Base-by-base conservation (phyloP, 306 rosid genomes). In the Trifolium fragiferum region DNA sequence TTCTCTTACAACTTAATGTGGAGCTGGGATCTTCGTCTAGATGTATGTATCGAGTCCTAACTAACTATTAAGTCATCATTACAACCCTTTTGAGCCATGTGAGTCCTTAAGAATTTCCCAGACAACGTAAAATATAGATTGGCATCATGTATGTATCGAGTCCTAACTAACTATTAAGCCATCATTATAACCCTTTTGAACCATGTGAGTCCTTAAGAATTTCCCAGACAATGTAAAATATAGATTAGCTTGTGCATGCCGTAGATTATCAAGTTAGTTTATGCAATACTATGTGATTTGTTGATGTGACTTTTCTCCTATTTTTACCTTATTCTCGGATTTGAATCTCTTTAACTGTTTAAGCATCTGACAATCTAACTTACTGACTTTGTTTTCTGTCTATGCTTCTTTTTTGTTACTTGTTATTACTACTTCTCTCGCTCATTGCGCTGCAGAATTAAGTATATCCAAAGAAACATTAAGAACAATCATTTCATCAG, bases 111-210 rank as follows among this genome's bases (percentile, higher is more conserved):
- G 37, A 80, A 38, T 54, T 19, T 73, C 49, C 30, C 14, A 21
- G 7, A 78, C 57, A 30, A 16, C 68, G 74, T 77, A 73, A 30
- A 54, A 27, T 80, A 82, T 58, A 49, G 55, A 40, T 40, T 49
- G 10, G 15, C 60, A n/a, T n/a, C n/a, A n/a, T n/a, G n/a, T n/a
- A n/a, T n/a, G n/a, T n/a, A 23, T 51, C 19, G 15, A 44, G 27
- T 25, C 41, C 64, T 25, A 25, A 25, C 27, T 47, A 70, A 70
- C 73, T 43, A 35, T 20, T n/a, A 60, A 65, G 21, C 32, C 43
- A 59, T 67, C 61, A 6, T n/a, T n/a, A n/a, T 59, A 38, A 68
- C 30, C 67, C 12, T 60, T 37, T 70, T 60, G 44, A 61, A 57
- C 54, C 30, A 58, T 30, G 18, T 46, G 18, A 70, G 20, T 60